Conservation (phyloP, 2,329 filamentous ascomycete genomes). For the Neonectria ditissima region DNA sequence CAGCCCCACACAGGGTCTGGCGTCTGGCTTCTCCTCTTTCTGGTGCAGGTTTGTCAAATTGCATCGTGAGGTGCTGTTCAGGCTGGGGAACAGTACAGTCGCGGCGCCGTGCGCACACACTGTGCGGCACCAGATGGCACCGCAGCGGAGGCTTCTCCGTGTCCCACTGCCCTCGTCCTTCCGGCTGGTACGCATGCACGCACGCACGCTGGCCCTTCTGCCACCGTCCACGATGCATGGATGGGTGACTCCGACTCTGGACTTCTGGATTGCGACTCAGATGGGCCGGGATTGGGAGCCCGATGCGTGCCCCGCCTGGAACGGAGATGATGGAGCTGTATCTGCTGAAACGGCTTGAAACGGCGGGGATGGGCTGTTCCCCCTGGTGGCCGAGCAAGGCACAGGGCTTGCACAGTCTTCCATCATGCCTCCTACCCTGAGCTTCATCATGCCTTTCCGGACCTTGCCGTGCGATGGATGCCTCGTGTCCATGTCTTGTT, state of each 20-base stretch:
- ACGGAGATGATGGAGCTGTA: conserved; percentile 25
- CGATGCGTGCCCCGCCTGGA: conserved; percentile 36
- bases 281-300: conserved; percentile 30
- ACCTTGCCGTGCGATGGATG: conserved; percentile 20
- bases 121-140: conserved; percentile 5
- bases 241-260: not conserved
- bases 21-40: conserved; percentile 20
- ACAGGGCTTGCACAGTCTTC: conserved; percentile 14
- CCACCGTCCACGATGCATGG: not conserved
- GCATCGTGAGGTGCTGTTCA: conserved; percentile 9
- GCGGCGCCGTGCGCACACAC: conserved; percentile 8
- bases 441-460: conserved; percentile 19
- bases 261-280: conserved; percentile 4
- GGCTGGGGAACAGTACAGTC: conserved; percentile 16
- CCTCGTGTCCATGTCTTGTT: conserved; percentile 2
- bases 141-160: conserved; percentile 1
- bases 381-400: conserved; percentile 17
- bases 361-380: conserved; percentile 29
- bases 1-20: conserved; percentile 35
- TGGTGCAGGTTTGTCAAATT: conserved; percentile 20
- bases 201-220: not conserved
- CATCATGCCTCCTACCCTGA: conserved; percentile 17
- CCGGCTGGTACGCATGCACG: not conserved
- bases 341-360: conserved; percentile 45
- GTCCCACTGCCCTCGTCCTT: not conserved